These are phyloP conservation scores for Schwanniomyces pseudopolymorphus DNA, from an alignment of 805 yeast species.

Conservation along the genomic window DNA sequence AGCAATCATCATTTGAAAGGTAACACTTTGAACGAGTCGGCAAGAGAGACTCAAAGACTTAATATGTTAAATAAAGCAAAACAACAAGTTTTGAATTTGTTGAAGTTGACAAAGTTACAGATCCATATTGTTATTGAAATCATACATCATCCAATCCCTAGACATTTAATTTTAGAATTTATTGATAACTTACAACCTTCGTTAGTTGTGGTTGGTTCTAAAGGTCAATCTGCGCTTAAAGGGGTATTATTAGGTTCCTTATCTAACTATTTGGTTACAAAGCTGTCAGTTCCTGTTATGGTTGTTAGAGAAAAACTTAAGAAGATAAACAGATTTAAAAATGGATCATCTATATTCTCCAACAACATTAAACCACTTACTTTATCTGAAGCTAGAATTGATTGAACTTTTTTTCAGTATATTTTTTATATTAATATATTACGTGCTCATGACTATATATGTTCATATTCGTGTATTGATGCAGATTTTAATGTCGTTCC, in stretches of 20 bases:
- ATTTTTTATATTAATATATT: neutral
- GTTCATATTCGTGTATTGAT: neutral
- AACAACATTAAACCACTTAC: slow-evolving; percentile 56
- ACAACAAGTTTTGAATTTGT: slow-evolving; percentile 46
- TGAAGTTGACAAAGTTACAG: slow-evolving; percentile 66
- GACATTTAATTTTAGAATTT: slow-evolving; percentile 67
- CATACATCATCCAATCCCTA: slow-evolving; percentile 72
- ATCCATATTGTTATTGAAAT: slow-evolving; percentile 73
- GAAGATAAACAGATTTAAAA: slow-evolving; percentile 59
- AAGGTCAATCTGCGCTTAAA: slow-evolving; percentile 68
- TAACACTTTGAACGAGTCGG: slow-evolving; percentile 32
- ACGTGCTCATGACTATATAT: slow-evolving; percentile 2
- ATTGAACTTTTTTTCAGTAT: slow-evolving; percentile 14
- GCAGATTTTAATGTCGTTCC: neutral
- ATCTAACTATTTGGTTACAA: slow-evolving; percentile 69
- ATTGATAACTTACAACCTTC: slow-evolving; percentile 73
- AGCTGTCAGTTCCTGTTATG: slow-evolving; percentile 76
- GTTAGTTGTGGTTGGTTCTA: slow-evolving; percentile 71
- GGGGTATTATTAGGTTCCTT: slow-evolving; percentile 75
- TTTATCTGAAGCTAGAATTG: slow-evolving; percentile 48
- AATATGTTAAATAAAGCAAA: slow-evolving; percentile 43
- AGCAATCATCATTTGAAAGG: slow-evolving; percentile 42
- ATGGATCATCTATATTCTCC: slow-evolving; percentile 49
- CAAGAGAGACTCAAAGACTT: slow-evolving; percentile 36
- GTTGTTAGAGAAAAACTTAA: slow-evolving; percentile 72